Evolutionary conservation across 768 basidiomycete genomes (phyloP).

Genomic region (Pleurotus tuoliensis): DNA sequence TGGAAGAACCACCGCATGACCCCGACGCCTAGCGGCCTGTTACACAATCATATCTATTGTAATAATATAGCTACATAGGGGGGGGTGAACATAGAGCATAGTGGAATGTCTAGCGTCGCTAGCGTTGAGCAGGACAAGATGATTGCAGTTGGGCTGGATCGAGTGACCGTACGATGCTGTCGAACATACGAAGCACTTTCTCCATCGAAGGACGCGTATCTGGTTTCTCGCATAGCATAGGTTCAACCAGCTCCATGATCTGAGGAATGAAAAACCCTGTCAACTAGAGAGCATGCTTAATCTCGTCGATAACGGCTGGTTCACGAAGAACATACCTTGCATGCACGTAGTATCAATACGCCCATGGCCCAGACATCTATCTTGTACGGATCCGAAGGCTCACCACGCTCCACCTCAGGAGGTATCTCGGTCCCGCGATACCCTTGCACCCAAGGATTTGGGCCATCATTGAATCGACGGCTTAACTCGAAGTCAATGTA

Average conservation of each 20-base stretch:
- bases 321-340: slow-evolving; percentile 43
- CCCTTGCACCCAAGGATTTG: slow-evolving; percentile 34
- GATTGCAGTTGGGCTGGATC: slow-evolving; percentile 26
- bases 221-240: slow-evolving; percentile 57
- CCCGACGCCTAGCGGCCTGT: not conserved
- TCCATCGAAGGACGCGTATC: slow-evolving; percentile 47
- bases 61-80: not conserved
- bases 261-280: slow-evolving; percentile 57
- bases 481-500: slow-evolving; percentile 75
- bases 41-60: no score
- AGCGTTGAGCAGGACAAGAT: not conserved
- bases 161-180: slow-evolving; percentile 42
- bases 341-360: slow-evolving; percentile 58
- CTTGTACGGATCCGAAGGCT: slow-evolving; percentile 57
- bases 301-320: not conserved
- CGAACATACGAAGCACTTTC: slow-evolving; percentile 48
- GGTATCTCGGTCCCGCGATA: slow-evolving; percentile 64
- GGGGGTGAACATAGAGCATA: not conserved
- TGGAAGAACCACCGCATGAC: slow-evolving; percentile 40
- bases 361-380: slow-evolving; percentile 73
- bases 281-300: slow-evolving; percentile 33
- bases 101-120: not conserved
- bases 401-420: slow-evolving; percentile 60
- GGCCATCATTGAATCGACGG: slow-evolving; percentile 41
- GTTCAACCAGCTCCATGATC: slow-evolving; percentile 48